Conservation (phyloP, 2,329 filamentous ascomycete genomes). For the Corniculantispora saksenae region DNA sequence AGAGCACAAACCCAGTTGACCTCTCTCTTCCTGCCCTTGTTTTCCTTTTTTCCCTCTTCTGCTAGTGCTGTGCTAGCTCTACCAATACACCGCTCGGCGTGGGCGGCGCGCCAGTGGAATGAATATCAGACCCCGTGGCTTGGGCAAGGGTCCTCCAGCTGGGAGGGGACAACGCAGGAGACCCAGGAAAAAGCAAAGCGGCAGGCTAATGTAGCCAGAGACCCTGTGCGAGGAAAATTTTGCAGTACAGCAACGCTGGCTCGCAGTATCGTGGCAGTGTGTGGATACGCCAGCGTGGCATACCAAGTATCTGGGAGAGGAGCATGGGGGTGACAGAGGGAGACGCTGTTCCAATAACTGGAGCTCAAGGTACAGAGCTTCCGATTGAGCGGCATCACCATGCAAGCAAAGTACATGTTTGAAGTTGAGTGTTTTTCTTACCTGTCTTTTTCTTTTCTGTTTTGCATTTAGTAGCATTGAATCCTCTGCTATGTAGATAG, state of each 20-base stretch:
- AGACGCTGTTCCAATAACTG: neutral
- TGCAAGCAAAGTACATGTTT: too few relatives aligned
- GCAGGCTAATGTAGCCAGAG: neutral
- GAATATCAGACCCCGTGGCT: neutral
- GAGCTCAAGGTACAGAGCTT: too few relatives aligned
- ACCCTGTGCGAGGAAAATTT: neutral
- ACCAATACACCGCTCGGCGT: constrained; percentile 11
- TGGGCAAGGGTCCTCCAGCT: neutral
- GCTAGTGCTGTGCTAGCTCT: neutral
- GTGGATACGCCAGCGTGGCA: constrained; percentile 18
- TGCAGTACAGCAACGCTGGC: neutral
- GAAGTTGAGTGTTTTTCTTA: too few relatives aligned
- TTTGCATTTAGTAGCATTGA: too few relatives aligned
- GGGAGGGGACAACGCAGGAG: neutral
- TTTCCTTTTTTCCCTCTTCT: neutral
- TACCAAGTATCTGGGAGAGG: neutral
- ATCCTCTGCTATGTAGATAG: too few relatives aligned
- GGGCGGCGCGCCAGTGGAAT: neutral
- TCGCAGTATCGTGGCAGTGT: neutral
- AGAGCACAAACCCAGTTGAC: constrained; percentile 5
- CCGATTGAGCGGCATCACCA: too few relatives aligned
- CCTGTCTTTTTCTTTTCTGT: too few relatives aligned
- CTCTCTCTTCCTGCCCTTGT: neutral
- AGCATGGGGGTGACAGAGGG: neutral
- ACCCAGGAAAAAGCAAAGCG: neutral